Evolutionary conservation across 805 yeast genomes (phyloP).

Genomic region (Huiozyma sinensis): DNA sequence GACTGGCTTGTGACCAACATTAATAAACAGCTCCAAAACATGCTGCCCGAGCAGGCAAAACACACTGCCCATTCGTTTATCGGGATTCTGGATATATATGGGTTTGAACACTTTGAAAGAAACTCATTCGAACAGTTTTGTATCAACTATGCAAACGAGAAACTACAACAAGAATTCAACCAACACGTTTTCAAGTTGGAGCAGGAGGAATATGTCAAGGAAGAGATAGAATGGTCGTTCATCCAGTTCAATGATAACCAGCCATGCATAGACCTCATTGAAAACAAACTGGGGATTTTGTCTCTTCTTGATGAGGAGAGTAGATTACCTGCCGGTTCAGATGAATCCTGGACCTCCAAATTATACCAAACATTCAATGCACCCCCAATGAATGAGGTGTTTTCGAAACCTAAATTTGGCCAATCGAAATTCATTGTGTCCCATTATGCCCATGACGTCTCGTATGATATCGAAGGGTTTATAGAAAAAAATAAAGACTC

Average conservation of each 20-base stretch:
- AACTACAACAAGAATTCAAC: slow-evolving; percentile 92
- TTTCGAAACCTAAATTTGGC: slow-evolving; percentile 92
- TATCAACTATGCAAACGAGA: slow-evolving; percentile 94
- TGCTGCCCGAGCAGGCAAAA: slow-evolving; percentile 60
- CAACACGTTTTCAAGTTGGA: slow-evolving; percentile 96
- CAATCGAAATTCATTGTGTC: slow-evolving; percentile 80
- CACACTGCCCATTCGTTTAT: slow-evolving; percentile 44
- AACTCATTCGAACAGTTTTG: slow-evolving; percentile 97
- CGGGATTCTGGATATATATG: slow-evolving; percentile 95
- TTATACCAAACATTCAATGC: slow-evolving; percentile 78
- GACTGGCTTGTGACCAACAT: slow-evolving; percentile 90
- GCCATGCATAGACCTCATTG: slow-evolving; percentile 90
- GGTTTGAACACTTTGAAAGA: slow-evolving; percentile 90
- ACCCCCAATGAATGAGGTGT: slow-evolving; percentile 62
- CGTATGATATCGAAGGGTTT: slow-evolving; percentile 88
- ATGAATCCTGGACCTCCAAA: slow-evolving; percentile 85
- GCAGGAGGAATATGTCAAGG: slow-evolving; percentile 88
- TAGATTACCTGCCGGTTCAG: slow-evolving; percentile 86
- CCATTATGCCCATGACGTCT: slow-evolving; percentile 91
- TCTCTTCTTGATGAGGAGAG: slow-evolving; percentile 91
- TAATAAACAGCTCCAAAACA: slow-evolving; percentile 37
- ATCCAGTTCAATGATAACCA: slow-evolving; percentile 94
- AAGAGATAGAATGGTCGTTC: slow-evolving; percentile 93
- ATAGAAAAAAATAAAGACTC: slow-evolving; percentile 96
- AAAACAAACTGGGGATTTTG: slow-evolving; percentile 76